Base-by-base conservation (phyloP, 2,329 filamentous ascomycete species). In the Venturia pyrina region DNA sequence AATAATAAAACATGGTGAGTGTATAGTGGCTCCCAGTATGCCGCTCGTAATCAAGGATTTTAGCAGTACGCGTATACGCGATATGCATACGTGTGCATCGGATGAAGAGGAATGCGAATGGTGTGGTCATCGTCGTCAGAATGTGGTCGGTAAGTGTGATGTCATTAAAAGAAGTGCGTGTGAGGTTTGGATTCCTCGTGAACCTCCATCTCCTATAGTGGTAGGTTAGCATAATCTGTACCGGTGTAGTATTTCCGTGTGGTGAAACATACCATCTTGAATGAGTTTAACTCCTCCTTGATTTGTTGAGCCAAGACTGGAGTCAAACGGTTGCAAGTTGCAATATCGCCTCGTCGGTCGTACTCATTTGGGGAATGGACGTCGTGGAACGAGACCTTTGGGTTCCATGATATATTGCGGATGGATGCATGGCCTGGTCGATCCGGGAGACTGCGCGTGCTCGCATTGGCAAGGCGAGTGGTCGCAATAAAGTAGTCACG, bases 111-210 rank as follows among this genome's bases (percentile, higher is more conserved):
- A n/a, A 59, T 59, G 15, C 53, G 32, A 59, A 32, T 8, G 17
- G 32, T 24, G 53, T 59, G 50, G 53, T 59, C 53, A 21, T 59
- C 53, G 53, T 59, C 53, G 32, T 59, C 53, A 59, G 53, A 59
- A 59, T 59, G 32, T 37, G 28, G 53, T n/a, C 17, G 2, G 28
- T 40, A 37, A 34, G 28, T 62, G 60, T 62, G 37, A 10, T 43
- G n/a, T 62, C 60, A 62, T 62, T 59, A 99, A 83, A 99, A 98
- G 85, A 99, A 99, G 84, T 99, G 95, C 72, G 95, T 99, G 83
- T 99, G 97, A 74, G 97, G 93, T 82, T 98, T 99, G 70, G 95
- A 98, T 76, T 89, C 91, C 79, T 98, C 95, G 77, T 99, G 95
- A 73, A 99, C 95, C 82, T 98, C 95, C 95, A 99, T 99, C 81